Percentiles rank a stretch among this genome's conserved stretches.
phyloP scores from a whole-genome alignment of 139 green algal species.

The Coccomyxa sp. region DNA sequence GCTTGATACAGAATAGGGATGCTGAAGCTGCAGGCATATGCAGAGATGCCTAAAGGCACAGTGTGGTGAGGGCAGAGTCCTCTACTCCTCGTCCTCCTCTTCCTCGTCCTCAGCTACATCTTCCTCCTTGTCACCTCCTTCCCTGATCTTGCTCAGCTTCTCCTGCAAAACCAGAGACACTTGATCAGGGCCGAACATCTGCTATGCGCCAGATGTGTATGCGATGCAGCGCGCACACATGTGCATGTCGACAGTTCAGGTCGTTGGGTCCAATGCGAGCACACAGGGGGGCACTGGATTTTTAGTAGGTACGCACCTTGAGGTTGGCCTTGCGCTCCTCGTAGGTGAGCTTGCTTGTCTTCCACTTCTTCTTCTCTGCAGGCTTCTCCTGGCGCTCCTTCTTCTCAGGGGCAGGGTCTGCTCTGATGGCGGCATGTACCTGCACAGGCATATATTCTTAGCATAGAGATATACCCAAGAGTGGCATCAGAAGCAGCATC shows the following conservation, averaged over 20 bases:
- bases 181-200: neutral
- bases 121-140: neutral
- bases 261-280: neutral
- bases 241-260: neutral
- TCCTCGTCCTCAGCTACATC: neutral
- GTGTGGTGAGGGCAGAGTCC: too few species aligned
- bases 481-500: neutral
- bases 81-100: constrained; percentile 4
- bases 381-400: constrained; percentile 69
- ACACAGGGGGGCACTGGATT: neutral
- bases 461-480: neutral
- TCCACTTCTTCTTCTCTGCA: constrained; percentile 67
- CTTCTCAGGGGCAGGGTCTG: constrained; percentile 66
- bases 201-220: neutral
- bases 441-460: constrained; percentile 21
- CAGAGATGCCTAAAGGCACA: too few species aligned
- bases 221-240: neutral
- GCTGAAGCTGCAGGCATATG: too few species aligned
- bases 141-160: neutral
- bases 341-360: constrained; percentile 88
- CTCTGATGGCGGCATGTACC: constrained; percentile 90
- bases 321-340: constrained; percentile 93
- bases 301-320: constrained; percentile 47
- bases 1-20: too few species aligned
- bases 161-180: neutral